Percentiles rank a stretch among this genome's conserved stretches.
Conservation (phyloP, 1,284 basidiomycete genomes). For the Ustilago hordei region DNA sequence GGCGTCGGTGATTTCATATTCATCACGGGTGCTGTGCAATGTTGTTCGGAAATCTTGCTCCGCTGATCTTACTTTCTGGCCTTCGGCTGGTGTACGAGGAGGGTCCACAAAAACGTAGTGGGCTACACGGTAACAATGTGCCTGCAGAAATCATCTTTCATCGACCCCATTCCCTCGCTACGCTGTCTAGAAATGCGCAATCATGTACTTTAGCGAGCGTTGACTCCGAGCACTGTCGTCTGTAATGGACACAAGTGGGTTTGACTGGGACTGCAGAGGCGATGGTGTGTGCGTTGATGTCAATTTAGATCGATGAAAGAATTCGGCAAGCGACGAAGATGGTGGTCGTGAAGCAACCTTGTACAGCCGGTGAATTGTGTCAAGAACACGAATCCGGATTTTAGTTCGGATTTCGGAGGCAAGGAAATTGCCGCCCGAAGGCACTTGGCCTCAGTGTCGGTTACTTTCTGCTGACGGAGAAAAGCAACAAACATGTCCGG, state of each 20-base stretch:
- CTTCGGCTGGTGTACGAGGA: not conserved
- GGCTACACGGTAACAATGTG: not conserved
- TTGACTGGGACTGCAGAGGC: not conserved
- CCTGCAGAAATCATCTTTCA: not conserved
- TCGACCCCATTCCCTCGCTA: conserved; percentile 8
- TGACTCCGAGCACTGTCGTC: not conserved
- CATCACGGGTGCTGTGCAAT: no score
- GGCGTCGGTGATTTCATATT: not conserved
- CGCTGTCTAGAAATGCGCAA: conserved; percentile 10
- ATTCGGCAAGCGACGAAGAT: not conserved
- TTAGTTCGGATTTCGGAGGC: conserved; percentile 5
- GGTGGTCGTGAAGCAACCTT: not conserved
- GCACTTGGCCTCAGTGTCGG: not conserved
- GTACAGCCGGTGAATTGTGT: not conserved
- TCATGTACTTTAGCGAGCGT: not conserved
- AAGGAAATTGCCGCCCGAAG: not conserved
- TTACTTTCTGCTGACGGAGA: not conserved
- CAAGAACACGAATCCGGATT: not conserved
- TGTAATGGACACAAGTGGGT: not conserved
- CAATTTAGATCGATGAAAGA: not conserved
- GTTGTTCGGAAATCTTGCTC: not conserved
- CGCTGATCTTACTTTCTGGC: not conserved
- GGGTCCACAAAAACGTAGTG: not conserved
- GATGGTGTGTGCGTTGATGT: not conserved
- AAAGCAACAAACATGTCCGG: conserved; percentile 8